phyloP scores from a whole-genome alignment of 257 asterid genomes.

The Penstemon barbatus region DNA sequence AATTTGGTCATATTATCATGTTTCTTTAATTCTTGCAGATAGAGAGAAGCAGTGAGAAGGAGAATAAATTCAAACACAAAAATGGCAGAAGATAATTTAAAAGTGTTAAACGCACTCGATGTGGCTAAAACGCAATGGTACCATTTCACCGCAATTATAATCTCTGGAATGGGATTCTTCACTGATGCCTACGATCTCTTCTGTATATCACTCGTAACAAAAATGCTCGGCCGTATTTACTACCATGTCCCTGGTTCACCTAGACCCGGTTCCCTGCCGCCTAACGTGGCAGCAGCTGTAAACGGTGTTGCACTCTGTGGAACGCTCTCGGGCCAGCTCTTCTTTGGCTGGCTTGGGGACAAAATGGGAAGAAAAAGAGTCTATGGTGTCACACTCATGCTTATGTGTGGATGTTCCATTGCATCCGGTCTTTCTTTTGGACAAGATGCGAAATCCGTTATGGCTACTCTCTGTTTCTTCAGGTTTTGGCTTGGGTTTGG shows the following conservation, averaged over 20 bases:
- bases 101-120: constrained; percentile 31
- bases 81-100: background rate
- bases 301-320: constrained; percentile 40
- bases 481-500: constrained; percentile 43
- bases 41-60: too few relatives aligned
- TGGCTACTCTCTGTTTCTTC: constrained; percentile 39
- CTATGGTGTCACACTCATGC: constrained; percentile 29
- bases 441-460: constrained; percentile 19
- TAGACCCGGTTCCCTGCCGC: constrained; percentile 36
- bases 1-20: too few relatives aligned
- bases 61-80: too few relatives aligned
- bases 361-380: constrained; percentile 39
- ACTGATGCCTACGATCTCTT: constrained; percentile 39
- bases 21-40: too few relatives aligned
- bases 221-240: constrained; percentile 36
- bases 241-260: constrained; percentile 29
- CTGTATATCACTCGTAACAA: constrained; percentile 35
- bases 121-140: constrained; percentile 31
- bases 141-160: constrained; percentile 29
- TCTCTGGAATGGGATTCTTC: constrained; percentile 39
- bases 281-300: constrained; percentile 32
- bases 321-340: constrained; percentile 38
- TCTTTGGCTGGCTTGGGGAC: constrained; percentile 39
- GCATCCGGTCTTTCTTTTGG: constrained; percentile 44
- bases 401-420: constrained; percentile 31